phyloP scores from a whole-genome alignment of 2,329 filamentous ascomycete genomes.

The Tolypocladium nubicola region DNA sequence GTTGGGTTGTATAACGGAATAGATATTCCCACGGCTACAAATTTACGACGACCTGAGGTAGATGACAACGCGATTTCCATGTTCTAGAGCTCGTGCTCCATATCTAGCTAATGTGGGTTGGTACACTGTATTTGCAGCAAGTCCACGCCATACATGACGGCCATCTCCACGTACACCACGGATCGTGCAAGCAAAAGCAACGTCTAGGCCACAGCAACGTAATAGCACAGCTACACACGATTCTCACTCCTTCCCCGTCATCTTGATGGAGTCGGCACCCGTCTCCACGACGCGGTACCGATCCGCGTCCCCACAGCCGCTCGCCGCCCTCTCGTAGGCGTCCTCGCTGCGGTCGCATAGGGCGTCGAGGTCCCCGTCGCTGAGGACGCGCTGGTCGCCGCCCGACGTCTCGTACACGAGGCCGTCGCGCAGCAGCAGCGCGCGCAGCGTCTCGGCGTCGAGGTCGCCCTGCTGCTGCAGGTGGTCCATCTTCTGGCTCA shows the following conservation, averaged over 20 bases:
- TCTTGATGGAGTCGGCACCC: slow-evolving; percentile 40
- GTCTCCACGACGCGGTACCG: slow-evolving; percentile 75
- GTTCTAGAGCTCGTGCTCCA: neutral
- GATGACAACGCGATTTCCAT: neutral
- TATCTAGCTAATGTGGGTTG: neutral
- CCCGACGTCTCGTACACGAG: slow-evolving; percentile 40
- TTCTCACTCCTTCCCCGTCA: slow-evolving; percentile 14
- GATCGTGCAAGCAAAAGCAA: neutral
- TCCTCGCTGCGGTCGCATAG: slow-evolving; percentile 65
- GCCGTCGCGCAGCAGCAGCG: slow-evolving; percentile 62
- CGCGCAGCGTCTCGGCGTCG: slow-evolving; percentile 49
- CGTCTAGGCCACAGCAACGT: neutral
- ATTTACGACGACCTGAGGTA: neutral
- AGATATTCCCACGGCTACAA: too few relatives aligned
- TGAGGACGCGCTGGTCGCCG: slow-evolving; percentile 57
- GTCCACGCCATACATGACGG: neutral
- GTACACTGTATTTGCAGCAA: neutral
- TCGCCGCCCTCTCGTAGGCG: slow-evolving; percentile 62
- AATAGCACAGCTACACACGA: neutral
- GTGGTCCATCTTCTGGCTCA: slow-evolving; percentile 49
- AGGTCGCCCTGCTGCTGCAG: slow-evolving; percentile 39
- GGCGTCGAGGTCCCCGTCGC: slow-evolving; percentile 63
- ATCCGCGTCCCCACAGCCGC: slow-evolving; percentile 62
- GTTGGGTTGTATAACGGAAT: neutral
- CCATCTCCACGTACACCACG: neutral